These are phyloP conservation scores for Hyphopichia khmerensis DNA, from an alignment of 1,139 yeast species.

Conservation along the genomic window DNA sequence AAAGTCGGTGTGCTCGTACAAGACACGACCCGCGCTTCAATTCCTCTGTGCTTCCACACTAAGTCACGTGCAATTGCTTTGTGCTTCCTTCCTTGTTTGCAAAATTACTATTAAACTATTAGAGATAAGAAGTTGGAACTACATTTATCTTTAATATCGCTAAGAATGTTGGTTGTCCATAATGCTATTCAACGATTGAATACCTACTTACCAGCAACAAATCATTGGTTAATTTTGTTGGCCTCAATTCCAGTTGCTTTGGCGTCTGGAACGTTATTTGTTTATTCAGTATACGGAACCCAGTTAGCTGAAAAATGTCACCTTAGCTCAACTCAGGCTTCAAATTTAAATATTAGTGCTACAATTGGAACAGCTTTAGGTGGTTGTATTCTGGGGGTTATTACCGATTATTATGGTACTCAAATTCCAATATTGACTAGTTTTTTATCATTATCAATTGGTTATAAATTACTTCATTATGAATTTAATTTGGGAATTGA, in stretches of 20 bases:
- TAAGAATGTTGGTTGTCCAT: conserved; percentile 13
- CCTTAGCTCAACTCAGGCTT: conserved; percentile 26
- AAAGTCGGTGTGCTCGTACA: no score
- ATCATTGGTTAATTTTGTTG: conserved; percentile 25
- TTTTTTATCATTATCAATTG: conserved; percentile 20
- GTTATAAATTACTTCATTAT: conserved; percentile 27
- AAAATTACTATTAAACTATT: no score
- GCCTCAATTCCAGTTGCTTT: conserved; percentile 32
- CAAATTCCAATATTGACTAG: conserved; percentile 33
- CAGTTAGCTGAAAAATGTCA: conserved; percentile 31
- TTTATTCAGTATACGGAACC: conserved; percentile 33
- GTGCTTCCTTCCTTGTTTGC: no score
- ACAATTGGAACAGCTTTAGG: conserved; percentile 35
- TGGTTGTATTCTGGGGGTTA: conserved; percentile 29
- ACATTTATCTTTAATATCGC: no score
- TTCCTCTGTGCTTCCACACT: no score
- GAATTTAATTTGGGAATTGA: conserved; percentile 19
- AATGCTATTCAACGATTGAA: conserved; percentile 17
- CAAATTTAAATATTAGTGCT: conserved; percentile 29
- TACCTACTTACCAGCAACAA: conserved; percentile 23
- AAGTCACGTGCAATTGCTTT: no score
- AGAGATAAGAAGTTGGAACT: no score
- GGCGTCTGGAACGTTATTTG: conserved; percentile 34
- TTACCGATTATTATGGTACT: conserved; percentile 34
- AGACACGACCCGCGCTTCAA: no score